Evolutionary conservation across 2,329 filamentous ascomycete genomes (phyloP), one percentile per base, ranked within the genome.

Genomic region (Pseudopyrenochaeta lycopersici): DNA sequence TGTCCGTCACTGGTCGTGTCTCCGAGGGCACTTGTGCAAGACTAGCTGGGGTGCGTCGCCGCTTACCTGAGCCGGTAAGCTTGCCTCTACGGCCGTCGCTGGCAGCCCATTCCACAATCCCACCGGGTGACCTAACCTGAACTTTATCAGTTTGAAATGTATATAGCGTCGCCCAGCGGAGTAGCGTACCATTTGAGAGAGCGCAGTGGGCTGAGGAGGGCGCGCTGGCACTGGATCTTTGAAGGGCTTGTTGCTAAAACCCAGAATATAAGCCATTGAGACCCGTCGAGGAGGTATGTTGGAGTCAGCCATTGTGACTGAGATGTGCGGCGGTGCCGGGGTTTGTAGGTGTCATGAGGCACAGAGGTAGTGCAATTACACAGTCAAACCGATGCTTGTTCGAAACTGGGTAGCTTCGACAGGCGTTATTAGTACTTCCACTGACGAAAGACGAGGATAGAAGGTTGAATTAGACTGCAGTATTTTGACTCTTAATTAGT

Each of bases 41-140:
- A 21, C 53, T 64, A 7, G 46, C 44, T 14, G 54, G 50, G 3
- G 56, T 59, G 14, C 66, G 53, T 20, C 60, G 63, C 15, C 46
- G 48, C 32, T 60, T 63, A 32, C 62, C 54, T 2, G 45, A 50
- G 2, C 63, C 58, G 0, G 56, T 67, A 23, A 72, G 54, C 9
- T 32, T 59, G 40, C 70, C 68, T 40, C 65, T 68, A 27, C 72
- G 70, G 15, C 72, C 72, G 44, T 74, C 71, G 36, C 70, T 73
- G 14, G 72, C 72, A 21, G 60, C 49, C 68, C 69, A 74, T 46
- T 73, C 72, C 9, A 73, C 30, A 3, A 68, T 35, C 2, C 64
- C 66, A n/a, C 67, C 66, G 12, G 70, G 69, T 2, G 58, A 58
- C 0, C 48, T 44, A 12, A 66, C 21, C 68, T 72, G 12, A 3